Evolutionary conservation across 2,329 filamentous ascomycete species (phyloP).

Genomic region (Pseudopyrenochaeta lycopersici): DNA sequence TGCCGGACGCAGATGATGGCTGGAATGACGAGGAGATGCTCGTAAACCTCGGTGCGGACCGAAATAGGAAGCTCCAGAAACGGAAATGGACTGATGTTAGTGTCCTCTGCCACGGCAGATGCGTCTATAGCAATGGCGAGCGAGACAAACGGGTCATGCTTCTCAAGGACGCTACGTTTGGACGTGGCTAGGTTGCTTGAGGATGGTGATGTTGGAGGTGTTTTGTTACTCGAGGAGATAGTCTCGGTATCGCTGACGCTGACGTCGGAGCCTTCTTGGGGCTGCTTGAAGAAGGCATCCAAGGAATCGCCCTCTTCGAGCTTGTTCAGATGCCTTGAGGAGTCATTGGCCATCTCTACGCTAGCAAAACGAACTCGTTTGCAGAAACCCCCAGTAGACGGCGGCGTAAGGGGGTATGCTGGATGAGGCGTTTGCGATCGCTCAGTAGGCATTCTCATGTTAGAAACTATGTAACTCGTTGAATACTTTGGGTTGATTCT

Average conservation of each 20-base stretch:
- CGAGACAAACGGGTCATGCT: conserved; percentile 1
- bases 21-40: conserved; percentile 30
- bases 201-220: neutral
- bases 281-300: conserved; percentile 12
- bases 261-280: conserved; percentile 13
- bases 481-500: neutral
- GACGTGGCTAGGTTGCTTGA: neutral
- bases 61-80: conserved; percentile 33
- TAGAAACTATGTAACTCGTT: neutral
- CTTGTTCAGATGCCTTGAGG: conserved; percentile 2
- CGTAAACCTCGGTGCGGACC: conserved; percentile 31
- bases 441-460: conserved; percentile 4
- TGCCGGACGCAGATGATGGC: conserved; percentile 37
- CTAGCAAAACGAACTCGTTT: conserved; percentile 18
- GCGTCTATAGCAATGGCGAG: neutral
- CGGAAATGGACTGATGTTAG: conserved; percentile 8
- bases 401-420: conserved; percentile 26
- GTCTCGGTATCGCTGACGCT: conserved; percentile 8
- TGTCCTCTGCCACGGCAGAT: neutral
- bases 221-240: neutral
- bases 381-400: conserved; percentile 19
- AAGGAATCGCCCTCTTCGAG: conserved; percentile 11
- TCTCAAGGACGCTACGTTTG: conserved; percentile 1
- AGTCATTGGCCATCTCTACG: neutral
- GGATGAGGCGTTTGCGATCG: conserved; percentile 19